Conservation (phyloP, 768 basidiomycete genomes). For the Trametes maxima region DNA sequence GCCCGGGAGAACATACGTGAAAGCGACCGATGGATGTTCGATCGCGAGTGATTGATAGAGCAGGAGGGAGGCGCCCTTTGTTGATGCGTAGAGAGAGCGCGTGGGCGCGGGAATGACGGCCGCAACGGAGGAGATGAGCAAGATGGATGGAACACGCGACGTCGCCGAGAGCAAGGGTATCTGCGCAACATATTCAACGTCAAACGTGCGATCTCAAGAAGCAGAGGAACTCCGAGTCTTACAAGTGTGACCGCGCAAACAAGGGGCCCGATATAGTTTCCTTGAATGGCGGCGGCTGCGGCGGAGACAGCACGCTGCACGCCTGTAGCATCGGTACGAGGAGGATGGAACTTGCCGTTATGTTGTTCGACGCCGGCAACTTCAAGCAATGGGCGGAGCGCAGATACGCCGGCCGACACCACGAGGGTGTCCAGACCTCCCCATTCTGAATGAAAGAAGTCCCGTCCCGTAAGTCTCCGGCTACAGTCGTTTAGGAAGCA, state of each 20-base stretch:
- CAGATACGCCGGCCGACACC: constrained; percentile 83
- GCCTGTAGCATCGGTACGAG: constrained; percentile 52
- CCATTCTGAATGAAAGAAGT: constrained; percentile 57
- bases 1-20: constrained; percentile 63
- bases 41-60: constrained; percentile 81
- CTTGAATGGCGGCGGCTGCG: constrained; percentile 55
- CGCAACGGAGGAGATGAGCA: constrained; percentile 79
- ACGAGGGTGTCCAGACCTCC: constrained; percentile 80
- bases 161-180: constrained; percentile 72
- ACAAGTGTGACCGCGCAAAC: constrained; percentile 74
- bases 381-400: constrained; percentile 73
- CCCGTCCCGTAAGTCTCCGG: not conserved
- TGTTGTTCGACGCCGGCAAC: constrained; percentile 58
- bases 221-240: constrained; percentile 30
- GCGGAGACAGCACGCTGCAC: constrained; percentile 61
- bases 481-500: not conserved
- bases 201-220: not conserved
- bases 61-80: constrained; percentile 76
- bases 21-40: constrained; percentile 71
- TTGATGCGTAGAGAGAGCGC: constrained; percentile 79
- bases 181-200: constrained; percentile 40
- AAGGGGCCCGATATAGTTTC: constrained; percentile 74
- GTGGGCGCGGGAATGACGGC: constrained; percentile 85
- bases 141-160: constrained; percentile 69
- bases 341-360: constrained; percentile 36